Evolutionary conservation across 148 eudicot species (phyloP), one percentile per base, ranked within the genome.

Genomic region (Silene conica): DNA sequence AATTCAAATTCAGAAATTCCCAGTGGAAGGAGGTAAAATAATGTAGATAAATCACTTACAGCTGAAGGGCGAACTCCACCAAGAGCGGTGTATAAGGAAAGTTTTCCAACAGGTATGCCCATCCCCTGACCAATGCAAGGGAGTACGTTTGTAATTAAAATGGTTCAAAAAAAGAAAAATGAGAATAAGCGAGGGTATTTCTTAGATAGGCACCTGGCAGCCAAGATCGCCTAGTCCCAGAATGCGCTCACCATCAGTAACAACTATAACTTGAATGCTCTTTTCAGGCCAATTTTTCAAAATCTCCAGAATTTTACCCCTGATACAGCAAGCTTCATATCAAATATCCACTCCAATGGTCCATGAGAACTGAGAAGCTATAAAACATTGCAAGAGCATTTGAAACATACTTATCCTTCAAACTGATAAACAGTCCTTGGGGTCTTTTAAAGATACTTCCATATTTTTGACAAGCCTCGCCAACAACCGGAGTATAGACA

Each of bases 21-120:
- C 34, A 31, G 34, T 31, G 34, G 34, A 3, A 23, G 38, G 15
- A 58, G 25, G 21, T 5, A 60, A 1, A 16, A 48, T 63, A n/a
- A 12, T 15, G 59, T 14, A 5, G 5, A 61, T 65, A 45, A 31
- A 31, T 31, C 50, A 70, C 95, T 82, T 88, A 94, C 98, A 6
- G 88, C 92, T 80, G 98, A 89, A 77, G 98, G 98, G 38, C 97
- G 89, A 67, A 94, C 97, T 76, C 98, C 98, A 80, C 98, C 98
- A 54, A 94, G 93, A 61, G 98, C 97, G 16, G 97, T 89, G 77
- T 94, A 94, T 8, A 94, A 79, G 64, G 96, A 81, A 57, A 94
- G 93, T 83, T 94, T 94, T 62, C 98, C 98, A 75, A 94, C 98
- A 66, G 98, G 98, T 71, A 94, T 94, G 55, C 98, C 98, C 98